Percentiles rank a stretch among this genome's conserved stretches.
Evolutionary conservation across 2,329 filamentous ascomycete genomes (phyloP).

Genomic region (Fusarium xylarioides): DNA sequence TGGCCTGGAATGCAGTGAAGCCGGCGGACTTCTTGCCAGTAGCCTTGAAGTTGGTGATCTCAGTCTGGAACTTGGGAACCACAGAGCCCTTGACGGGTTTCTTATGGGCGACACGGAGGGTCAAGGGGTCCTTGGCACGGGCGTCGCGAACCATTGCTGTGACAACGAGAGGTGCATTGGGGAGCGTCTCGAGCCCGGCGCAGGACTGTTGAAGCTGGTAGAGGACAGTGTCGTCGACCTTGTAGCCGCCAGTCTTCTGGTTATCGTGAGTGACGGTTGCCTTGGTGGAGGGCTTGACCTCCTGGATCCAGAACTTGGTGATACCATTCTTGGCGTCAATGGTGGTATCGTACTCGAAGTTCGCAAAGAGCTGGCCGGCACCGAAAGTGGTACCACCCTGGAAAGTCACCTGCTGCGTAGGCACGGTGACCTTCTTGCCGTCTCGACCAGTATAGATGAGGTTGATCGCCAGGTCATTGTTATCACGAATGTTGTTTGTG

Average conservation of each 20-base stretch:
- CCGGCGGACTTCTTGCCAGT: slow-evolving; percentile 24
- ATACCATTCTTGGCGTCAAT: slow-evolving; percentile 41
- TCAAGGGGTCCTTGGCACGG: slow-evolving; percentile 8
- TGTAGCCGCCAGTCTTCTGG: slow-evolving; percentile 39
- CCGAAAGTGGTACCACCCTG: slow-evolving; percentile 34
- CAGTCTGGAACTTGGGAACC: slow-evolving; percentile 1
- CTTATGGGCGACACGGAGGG: not conserved
- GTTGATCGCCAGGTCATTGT: slow-evolving; percentile 35
- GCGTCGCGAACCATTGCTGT: slow-evolving; percentile 10
- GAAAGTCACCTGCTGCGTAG: not conserved
- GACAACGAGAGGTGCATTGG: not conserved
- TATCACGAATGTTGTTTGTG: slow-evolving; percentile 26
- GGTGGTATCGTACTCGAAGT: slow-evolving; percentile 43
- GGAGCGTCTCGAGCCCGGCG: not conserved
- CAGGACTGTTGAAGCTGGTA: slow-evolving; percentile 44
- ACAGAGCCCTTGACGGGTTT: not conserved
- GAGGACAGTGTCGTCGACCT: slow-evolving; percentile 41
- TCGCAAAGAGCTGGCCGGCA: slow-evolving; percentile 41
- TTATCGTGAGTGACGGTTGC: slow-evolving; percentile 39
- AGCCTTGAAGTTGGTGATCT: slow-evolving; percentile 11
- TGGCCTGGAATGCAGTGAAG: slow-evolving; percentile 8
- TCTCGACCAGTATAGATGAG: slow-evolving; percentile 24
- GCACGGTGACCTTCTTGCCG: slow-evolving; percentile 10
- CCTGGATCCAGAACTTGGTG: slow-evolving; percentile 45
- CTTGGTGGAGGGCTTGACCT: slow-evolving; percentile 36